Percentiles rank a stretch among this genome's conserved stretches.
Conservation (phyloP, 441 rosid genomes). For the Populus trichocarpa region DNA sequence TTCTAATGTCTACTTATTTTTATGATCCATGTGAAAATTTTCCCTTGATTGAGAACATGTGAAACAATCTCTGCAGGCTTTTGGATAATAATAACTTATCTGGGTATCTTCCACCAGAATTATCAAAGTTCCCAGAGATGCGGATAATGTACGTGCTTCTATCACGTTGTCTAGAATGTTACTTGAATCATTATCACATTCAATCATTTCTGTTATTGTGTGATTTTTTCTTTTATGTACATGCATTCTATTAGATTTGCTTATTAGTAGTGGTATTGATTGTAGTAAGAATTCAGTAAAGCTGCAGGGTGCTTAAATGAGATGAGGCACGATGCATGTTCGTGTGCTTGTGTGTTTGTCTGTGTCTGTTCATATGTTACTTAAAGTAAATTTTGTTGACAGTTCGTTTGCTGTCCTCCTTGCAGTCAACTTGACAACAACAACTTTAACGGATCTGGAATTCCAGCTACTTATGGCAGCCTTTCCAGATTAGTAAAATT, state of each 20-base stretch:
- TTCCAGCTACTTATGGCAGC: conserved; percentile 71
- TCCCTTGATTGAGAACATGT: not conserved
- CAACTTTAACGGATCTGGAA: conserved; percentile 59
- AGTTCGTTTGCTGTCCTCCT: conserved; percentile 11
- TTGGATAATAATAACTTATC: conserved; percentile 74
- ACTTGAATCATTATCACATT: not conserved
- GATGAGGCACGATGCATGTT: not conserved
- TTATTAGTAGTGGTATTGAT: too few relatives aligned
- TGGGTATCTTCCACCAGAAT: conserved; percentile 66
- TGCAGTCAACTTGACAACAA: conserved; percentile 95
- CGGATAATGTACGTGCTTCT: conserved; percentile 61
- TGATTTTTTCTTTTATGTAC: not conserved
- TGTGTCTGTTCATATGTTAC: not conserved
- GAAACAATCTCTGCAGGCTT: conserved; percentile 49
- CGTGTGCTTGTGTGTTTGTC: not conserved
- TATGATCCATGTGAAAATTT: not conserved
- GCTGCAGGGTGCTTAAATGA: too few relatives aligned
- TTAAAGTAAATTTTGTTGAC: conserved; percentile 6
- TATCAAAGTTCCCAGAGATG: conserved; percentile 55
- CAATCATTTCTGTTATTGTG: not conserved
- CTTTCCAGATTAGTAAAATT: conserved; percentile 57
- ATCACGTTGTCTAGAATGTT: conserved; percentile 1
- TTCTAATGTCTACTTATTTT: conserved; percentile 3
- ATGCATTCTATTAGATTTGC: not conserved
- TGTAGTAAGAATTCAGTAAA: too few relatives aligned